Evolutionary conservation across 176 grass and related monocot species (phyloP), one percentile per base, ranked within the genome.

Genomic region (Zizania latifolia): DNA sequence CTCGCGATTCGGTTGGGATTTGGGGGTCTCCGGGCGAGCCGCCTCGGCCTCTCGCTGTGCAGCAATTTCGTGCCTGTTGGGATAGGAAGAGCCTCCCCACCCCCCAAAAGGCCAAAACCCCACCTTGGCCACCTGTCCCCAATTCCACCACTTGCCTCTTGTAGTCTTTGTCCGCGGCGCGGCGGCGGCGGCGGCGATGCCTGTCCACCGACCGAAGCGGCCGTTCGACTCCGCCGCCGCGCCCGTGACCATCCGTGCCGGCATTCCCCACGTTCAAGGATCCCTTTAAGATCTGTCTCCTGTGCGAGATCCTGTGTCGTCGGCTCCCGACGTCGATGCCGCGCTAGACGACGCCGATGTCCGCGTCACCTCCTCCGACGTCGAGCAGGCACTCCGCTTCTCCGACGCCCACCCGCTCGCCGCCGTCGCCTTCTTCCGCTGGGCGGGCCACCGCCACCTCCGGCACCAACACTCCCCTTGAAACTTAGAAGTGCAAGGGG

Each of bases 341-440:
- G 32, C 80, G 62, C 94, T 92, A 65, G 86, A 92, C 62, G 44
- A 78, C 8, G 77, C 79, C 41, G 68, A 58, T 37, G 43, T 86
- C 62, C 62, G 68, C 62, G 74, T 92, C 84, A 84, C 75, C 75
- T 41, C 48, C 54, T 38, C 75, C 24, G 86, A 98, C 11, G 94
- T 98, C 21, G 90, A 98, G 88, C 34, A 70, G 46, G 94, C 94
- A 43, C 89, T 98, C 54, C 80, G 85, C 39, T 71, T 80, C 57
- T 98, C 91, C 56, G 94, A 94, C 82, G 88, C 91, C 13, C 81
- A 92, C 27, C 89, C 94, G 0, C 75, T 29, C 36, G 74, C 71
- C n/a, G 78, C 94, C 62, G 55, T 83, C 38, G 51, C 57, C 78
- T 93, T 97, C 91, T 93, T 97, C 78, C 91, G 88, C 38, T 97